These are phyloP conservation scores for Atkinsonella texensis DNA, from an alignment of 2,329 filamentous ascomycete species.

Conservation along the genomic window DNA sequence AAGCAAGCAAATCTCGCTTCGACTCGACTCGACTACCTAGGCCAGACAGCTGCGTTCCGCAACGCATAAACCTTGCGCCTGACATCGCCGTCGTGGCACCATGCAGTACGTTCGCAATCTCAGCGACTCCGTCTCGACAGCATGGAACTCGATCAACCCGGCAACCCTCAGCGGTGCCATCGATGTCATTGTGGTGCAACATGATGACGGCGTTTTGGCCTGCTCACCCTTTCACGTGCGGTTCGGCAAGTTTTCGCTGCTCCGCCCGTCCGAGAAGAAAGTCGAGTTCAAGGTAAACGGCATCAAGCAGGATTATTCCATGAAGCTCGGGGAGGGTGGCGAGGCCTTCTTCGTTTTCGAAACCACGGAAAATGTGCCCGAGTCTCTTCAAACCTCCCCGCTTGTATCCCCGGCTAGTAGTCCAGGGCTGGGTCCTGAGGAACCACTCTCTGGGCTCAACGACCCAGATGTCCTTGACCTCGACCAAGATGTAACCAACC, in stretches of 20 bases:
- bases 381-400: slow-evolving; percentile 86
- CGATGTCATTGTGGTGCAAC: slow-evolving; percentile 96
- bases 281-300: slow-evolving; percentile 96
- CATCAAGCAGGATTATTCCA: slow-evolving; percentile 80
- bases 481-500: slow-evolving; percentile 29
- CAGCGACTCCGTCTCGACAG: slow-evolving; percentile 90
- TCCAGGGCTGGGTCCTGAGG: slow-evolving; percentile 46
- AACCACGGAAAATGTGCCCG: slow-evolving; percentile 83
- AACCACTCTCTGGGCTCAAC: slow-evolving; percentile 31
- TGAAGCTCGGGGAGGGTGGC: slow-evolving; percentile 96
- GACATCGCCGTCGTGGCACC: slow-evolving; percentile 17
- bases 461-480: slow-evolving; percentile 63
- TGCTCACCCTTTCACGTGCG: slow-evolving; percentile 98
- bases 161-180: slow-evolving; percentile 95
- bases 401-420: slow-evolving; percentile 82
- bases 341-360: slow-evolving; percentile 99
- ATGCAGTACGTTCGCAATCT: slow-evolving; percentile 99
- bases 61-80: not conserved
- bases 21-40: not conserved
- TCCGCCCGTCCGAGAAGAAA: slow-evolving; percentile 96
- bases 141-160: slow-evolving; percentile 99
- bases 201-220: slow-evolving; percentile 76
- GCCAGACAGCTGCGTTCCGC: not conserved
- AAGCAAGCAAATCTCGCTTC: not conserved
- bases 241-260: slow-evolving; percentile 94